These are phyloP conservation scores for Gossypium aridum DNA, from an alignment of 441 rosid species.

Conservation along the genomic window DNA sequence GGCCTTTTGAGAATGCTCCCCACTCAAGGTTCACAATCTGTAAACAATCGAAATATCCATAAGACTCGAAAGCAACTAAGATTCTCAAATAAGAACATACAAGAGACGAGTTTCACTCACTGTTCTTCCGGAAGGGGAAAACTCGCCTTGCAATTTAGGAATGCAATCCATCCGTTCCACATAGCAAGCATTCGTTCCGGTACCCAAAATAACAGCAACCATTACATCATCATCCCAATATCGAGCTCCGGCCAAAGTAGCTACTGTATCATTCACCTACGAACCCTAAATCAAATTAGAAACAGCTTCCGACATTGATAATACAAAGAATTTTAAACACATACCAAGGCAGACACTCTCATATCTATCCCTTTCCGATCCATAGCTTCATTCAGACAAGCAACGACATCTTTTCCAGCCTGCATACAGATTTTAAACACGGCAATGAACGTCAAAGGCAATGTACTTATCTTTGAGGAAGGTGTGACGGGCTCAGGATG, in stretches of 20 bases:
- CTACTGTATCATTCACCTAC: constrained; percentile 83
- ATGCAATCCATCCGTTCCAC: constrained; percentile 59
- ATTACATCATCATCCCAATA: constrained; percentile 84
- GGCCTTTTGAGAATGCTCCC: constrained; percentile 81
- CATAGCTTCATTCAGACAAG: constrained; percentile 87
- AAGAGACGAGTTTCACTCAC: constrained; percentile 26
- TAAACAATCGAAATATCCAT: constrained; percentile 5
- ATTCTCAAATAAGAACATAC: background rate
- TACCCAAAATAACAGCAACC: constrained; percentile 90
- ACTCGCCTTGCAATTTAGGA: constrained; percentile 45
- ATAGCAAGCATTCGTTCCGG: constrained; percentile 93
- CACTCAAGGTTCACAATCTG: constrained; percentile 86
- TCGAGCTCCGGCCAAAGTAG: constrained; percentile 78
- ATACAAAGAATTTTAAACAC: background rate
- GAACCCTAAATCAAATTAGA: background rate
- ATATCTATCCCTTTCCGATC: constrained; percentile 57
- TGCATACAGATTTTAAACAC: constrained; percentile 19
- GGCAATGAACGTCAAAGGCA: background rate
- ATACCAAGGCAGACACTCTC: constrained; percentile 81
- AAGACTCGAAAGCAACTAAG: constrained; percentile 1
- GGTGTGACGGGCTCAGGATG: background rate
- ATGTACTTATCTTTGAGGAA: background rate
- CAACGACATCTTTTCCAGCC: constrained; percentile 79
- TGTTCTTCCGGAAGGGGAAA: constrained; percentile 42
- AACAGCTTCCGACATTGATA: constrained; percentile 5